Base-by-base conservation (phyloP, 179 eudicot species). In the Actinidia polygama region DNA sequence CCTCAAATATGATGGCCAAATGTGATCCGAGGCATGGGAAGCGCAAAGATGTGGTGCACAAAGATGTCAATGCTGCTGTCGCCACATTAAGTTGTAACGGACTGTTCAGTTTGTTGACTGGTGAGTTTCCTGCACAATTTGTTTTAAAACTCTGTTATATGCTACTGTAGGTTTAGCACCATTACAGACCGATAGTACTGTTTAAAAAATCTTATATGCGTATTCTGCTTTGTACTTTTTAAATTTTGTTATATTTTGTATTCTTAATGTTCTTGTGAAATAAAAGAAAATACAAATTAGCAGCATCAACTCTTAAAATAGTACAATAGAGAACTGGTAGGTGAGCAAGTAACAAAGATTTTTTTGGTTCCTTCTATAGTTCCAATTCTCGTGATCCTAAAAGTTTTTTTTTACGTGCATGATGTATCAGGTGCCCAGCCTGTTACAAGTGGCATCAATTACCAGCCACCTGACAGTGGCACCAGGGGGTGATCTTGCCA, bases 21-120 rank as follows among this genome's bases (percentile, higher is more conserved):
- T 91, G 92, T 83, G 94, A 91, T 73, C 94, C 94, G 1, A 78
- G 94, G 81, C 94, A 91, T 50, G 94, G 94, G 6, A 91, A 90
- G 46, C 90, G 90, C 87, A 93, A 91, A 30, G 94, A 91, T 82
- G 94, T 91, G 9, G 94, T 91, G 15, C 94, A 91, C 6, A 91
- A 91, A 84, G 94, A 91, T 85, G 94, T 91, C 21, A 91, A 91
- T 83, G 94, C 94, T 55, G 92, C 94, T 81, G 94, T 91, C 64
- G 90, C 87, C 11, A 83, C 75, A 91, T 91, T 82, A 91, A 91
- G 85, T 87, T 89, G 24, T 90, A 91, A 77, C 79, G 92, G 61
- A 89, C 94, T 0, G 88, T 91, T 69, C 94, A 91, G 83, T 91
- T 91, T 84, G 92, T 90, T 58, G 94, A 91, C 87, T 91, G 94